Base-by-base conservation (phyloP, 2,329 filamentous ascomycete species). In the Botrytis aclada region DNA sequence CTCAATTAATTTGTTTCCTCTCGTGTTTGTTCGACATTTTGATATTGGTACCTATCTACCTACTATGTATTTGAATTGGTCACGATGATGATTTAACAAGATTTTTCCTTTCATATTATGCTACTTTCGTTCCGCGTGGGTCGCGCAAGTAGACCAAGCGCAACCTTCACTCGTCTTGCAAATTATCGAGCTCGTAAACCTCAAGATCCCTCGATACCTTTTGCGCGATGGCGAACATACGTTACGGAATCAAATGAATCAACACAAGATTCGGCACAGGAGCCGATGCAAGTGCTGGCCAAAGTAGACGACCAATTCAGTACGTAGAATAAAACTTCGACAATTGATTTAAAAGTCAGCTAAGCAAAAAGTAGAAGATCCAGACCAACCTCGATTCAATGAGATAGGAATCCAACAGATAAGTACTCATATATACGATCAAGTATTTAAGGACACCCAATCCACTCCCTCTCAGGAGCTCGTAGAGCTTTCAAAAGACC, bases 321-420 rank as follows among this genome's bases (percentile, higher is more conserved):
- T 71, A 65, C 25, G 69, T 71, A 29, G 43, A 29, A 32, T 8
- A 54, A 16, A 18, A 22, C 37, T 3, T 45, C n/a, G 25, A 45
- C 51, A 72, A 25, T 58, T 39, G 25, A 37, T 10, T 25, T 51
- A 18, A 69, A 47, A 25, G 22, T 20, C 73, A 74, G 54, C 74
- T 78, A 62, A 77, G 70, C 18, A 47, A 8, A 56, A 72, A 25
- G 9, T 67, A 79, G 77, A 73, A 75, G 61, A 76, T 25, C 87
- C 75, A n/a, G 87, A 88, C 10, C 83, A 87, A 72, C 86, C 93
- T 66, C 90, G 96, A 77, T 93, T 92, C 84, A 99, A 97, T 83
- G 93, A 97, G 77, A 95, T 99, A 78, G 94, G 93, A 70, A 93
- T 99, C 56, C 96, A 99, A 83, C 95, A 98, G 80, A 85, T 99